phyloP scores from a whole-genome alignment of 768 basidiomycete species.

The Suillus americanus region DNA sequence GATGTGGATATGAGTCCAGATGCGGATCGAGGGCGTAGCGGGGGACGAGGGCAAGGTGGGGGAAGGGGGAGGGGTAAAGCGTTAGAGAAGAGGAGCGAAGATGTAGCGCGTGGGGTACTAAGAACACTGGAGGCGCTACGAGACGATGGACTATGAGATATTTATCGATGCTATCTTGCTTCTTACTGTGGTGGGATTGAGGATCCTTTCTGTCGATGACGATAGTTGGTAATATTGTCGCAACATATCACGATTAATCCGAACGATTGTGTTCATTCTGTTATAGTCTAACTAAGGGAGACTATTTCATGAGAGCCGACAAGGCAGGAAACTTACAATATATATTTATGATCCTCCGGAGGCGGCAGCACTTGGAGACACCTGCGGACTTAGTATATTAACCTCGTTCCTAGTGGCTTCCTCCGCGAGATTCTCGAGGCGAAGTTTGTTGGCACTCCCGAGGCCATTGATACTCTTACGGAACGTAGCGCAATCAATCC shows the following conservation, averaged over 20 bases:
- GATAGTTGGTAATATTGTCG: not conserved
- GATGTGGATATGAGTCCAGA: not conserved
- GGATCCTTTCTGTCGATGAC: not conserved
- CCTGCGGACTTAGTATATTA: no score
- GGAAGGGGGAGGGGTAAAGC: constrained; percentile 10
- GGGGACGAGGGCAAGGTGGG: not conserved
- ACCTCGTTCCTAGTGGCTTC: no score
- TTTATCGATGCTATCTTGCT: constrained; percentile 23
- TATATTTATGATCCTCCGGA: no score
- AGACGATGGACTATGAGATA: constrained; percentile 12
- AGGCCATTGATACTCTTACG: no score
- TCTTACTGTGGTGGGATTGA: not conserved
- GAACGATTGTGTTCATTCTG: not conserved
- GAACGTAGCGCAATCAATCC: no score
- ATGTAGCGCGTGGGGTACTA: constrained; percentile 50
- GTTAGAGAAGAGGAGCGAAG: constrained; percentile 37
- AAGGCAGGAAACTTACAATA: not conserved
- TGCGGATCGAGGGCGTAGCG: no score
- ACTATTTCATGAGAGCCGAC: not conserved
- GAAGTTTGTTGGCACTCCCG: no score
- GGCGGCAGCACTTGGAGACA: no score
- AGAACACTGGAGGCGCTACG: constrained; percentile 48
- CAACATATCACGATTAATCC: not conserved
- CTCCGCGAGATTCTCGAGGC: no score
- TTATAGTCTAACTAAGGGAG: not conserved